Evolutionary conservation across 306 rosid genomes (phyloP).

Genomic region (Betula pendula): DNA sequence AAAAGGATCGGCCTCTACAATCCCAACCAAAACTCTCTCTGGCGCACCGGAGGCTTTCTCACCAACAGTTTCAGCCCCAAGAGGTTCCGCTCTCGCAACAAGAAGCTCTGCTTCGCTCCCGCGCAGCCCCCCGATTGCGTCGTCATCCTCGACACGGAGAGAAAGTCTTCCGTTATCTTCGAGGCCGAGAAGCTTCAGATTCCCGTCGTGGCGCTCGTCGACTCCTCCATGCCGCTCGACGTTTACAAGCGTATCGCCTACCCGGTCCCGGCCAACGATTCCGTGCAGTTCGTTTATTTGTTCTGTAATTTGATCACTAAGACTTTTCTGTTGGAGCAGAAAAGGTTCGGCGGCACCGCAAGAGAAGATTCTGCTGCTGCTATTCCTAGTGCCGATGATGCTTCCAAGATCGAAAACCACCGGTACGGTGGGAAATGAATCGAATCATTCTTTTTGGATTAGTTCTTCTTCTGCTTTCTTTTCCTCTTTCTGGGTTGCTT

Average conservation of each 20-base stretch:
- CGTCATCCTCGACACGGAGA: constrained; percentile 59
- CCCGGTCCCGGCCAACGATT: constrained; percentile 75
- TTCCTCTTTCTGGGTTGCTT: not conserved
- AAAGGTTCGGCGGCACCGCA: constrained; percentile 4
- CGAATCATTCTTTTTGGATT: not conserved
- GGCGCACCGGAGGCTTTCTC: constrained; percentile 81
- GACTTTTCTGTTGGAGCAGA: constrained; percentile 53
- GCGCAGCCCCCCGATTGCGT: constrained; percentile 77
- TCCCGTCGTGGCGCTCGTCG: constrained; percentile 78
- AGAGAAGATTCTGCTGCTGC: constrained; percentile 13
- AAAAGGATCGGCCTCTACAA: constrained; percentile 55
- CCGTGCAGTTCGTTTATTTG: constrained; percentile 64
- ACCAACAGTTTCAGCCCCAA: constrained; percentile 76
- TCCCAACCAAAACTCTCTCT: constrained; percentile 48
- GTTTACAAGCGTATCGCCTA: constrained; percentile 56
- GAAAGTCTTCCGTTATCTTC: constrained; percentile 60
- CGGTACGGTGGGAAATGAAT: constrained; percentile 24
- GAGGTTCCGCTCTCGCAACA: constrained; percentile 76
- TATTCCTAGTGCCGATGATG: constrained; percentile 9
- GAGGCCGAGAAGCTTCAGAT: constrained; percentile 68
- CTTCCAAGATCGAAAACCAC: constrained; percentile 20
- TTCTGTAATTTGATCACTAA: constrained; percentile 84
- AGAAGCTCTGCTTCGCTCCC: constrained; percentile 70
- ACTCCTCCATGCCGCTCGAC: constrained; percentile 59
- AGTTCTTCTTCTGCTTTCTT: not conserved